Percentiles rank a stretch among this genome's conserved stretches.
Conservation (phyloP, 164 flowering plant genomes). For the Chloranthus sessilifolius region DNA sequence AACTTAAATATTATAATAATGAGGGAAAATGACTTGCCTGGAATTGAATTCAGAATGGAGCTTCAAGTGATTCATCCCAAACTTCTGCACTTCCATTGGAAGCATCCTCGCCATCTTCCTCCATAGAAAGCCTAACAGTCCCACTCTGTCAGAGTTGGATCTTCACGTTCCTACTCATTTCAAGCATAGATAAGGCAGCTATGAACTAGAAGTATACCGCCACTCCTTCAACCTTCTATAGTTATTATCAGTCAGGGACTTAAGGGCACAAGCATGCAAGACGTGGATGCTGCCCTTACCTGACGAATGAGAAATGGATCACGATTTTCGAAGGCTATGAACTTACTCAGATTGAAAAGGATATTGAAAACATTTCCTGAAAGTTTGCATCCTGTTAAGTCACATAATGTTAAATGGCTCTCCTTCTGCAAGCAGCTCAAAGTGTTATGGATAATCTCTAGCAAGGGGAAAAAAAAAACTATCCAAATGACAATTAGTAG, state of each 20-base stretch:
- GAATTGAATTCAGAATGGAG: conserved; percentile 63
- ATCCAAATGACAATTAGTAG: neutral
- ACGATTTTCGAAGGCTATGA: conserved; percentile 95
- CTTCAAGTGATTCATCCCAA: conserved; percentile 96
- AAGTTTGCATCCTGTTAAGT: conserved; percentile 75
- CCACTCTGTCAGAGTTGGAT: conserved; percentile 97
- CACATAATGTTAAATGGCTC: conserved; percentile 59
- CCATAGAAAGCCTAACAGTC: conserved; percentile 99
- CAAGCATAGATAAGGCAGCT: neutral
- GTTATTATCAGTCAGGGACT: neutral
- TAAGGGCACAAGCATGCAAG: neutral
- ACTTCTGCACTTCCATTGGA: conserved; percentile 97
- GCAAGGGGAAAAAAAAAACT: too few relatives aligned
- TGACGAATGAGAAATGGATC: conserved; percentile 97
- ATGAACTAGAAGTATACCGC: too few relatives aligned
- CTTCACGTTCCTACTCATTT: conserved; percentile 79
- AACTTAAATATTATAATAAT: too few relatives aligned
- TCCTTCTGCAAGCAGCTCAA: conserved; percentile 50
- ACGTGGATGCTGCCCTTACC: conserved; percentile 33
- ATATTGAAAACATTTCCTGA: conserved; percentile 90
- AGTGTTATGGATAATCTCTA: conserved; percentile 1
- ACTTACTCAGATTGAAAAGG: conserved; percentile 93
- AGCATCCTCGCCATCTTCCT: conserved; percentile 95
- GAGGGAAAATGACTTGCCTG: too few relatives aligned
- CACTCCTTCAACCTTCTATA: too few relatives aligned